Base-by-base conservation (phyloP, 2,329 filamentous ascomycete genomes). In the Pseudogymnoascus destructans region DNA sequence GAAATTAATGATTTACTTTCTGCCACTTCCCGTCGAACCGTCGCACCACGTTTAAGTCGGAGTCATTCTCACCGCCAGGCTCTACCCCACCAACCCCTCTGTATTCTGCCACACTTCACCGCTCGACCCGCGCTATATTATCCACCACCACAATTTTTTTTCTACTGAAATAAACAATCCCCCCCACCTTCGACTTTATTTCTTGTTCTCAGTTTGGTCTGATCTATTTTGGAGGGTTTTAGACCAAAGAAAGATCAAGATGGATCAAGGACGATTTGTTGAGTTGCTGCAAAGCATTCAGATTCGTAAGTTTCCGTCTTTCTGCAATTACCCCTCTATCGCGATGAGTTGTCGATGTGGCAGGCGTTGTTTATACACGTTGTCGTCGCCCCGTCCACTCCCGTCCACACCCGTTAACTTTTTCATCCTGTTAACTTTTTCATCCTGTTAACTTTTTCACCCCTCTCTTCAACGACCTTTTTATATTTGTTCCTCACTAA, bases 251-350 rank as follows among this genome's bases (percentile, higher is more conserved):
- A 56, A 30, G 35, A 38, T 61, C 67, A 72, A 61, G 68, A 91
- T 91, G 87, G 85, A 90, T 73, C 80, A 88, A 72, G 84, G 89
- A 73, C 83, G 87, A 75, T 90, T 96, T 71, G 80, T 93, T 65
- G 80, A 86, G 76, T 83, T 95, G 74, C 82, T 96, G 71, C 82
- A 93, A 79, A 85, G 87, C 74, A 84, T 92, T 68, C 81, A 95
- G 74, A 84, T 89, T 72, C 90, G 89, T 93, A 76, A 76, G 87
- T 83, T 56, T 58, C 19, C 55, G 25, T 57, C 46, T 57, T 6
- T 49, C 60, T 60, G 57, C 23, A 59, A 55, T 60, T 61, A 58
- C 57, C 59, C 49, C 57, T 60, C 59, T 55, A 58, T 57, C 56
- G 27, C 36, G 40, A 52, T 52, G 36, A 59, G 38, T 56, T 55